These are phyloP conservation scores for Coprinopsis strossmayeri DNA, from an alignment of 768 basidiomycete genomes.

Conservation along the genomic window DNA sequence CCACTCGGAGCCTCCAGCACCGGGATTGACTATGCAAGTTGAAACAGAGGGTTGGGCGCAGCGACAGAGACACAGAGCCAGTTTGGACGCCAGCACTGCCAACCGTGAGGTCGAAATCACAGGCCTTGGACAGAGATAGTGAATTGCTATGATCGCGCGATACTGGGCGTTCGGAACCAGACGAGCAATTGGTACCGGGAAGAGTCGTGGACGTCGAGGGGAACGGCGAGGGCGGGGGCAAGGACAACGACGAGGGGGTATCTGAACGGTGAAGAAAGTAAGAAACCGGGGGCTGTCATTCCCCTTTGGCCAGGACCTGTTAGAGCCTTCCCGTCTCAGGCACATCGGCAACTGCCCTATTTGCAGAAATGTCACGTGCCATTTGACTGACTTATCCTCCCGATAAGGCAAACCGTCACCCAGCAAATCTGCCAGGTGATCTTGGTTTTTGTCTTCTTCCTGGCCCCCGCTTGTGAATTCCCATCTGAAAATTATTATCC, in stretches of 20 bases:
- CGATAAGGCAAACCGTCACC: neutral
- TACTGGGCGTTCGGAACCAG: neutral
- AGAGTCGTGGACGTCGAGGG: neutral
- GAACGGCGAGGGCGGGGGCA: neutral
- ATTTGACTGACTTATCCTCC: neutral
- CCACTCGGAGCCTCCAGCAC: neutral
- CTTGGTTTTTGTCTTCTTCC: too few relatives aligned
- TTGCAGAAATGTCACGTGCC: neutral
- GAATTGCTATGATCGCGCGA: neutral
- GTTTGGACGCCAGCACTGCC: neutral
- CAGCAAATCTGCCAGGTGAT: neutral
- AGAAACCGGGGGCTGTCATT: neutral
- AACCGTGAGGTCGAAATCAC: neutral
- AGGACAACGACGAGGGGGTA: neutral
- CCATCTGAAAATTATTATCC: too few relatives aligned
- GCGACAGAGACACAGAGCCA: neutral
- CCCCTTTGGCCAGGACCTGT: neutral
- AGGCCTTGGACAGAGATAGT: neutral
- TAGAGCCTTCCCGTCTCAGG: neutral
- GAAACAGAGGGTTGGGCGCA: neutral
- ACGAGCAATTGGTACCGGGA: neutral
- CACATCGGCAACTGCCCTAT: neutral
- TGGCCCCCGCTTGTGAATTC: too few relatives aligned
- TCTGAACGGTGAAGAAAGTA: neutral
- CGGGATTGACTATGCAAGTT: neutral